Evolutionary conservation across 495 filamentous ascomycete species (phyloP), one percentile per base, ranked within the genome.

Genomic region (Podospora pseudopauciseta): DNA sequence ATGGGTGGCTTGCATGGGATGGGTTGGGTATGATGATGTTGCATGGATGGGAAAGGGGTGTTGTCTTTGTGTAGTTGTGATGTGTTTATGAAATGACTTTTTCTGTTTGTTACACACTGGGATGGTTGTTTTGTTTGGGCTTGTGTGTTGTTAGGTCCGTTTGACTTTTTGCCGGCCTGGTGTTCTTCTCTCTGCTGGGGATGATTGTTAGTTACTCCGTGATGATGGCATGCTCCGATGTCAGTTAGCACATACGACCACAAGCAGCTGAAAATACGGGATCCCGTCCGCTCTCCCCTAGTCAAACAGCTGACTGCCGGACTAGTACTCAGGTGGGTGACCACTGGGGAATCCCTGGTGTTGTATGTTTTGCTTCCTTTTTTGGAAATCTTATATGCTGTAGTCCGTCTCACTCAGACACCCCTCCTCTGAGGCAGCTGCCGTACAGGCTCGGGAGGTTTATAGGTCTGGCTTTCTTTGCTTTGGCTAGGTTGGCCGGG

Each of bases 251-350:
- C 67, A 68, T 68, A 68, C 67, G 67, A 56, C 67, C 67, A 68
- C 60, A 68, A 61, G 58, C 59, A 65, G 61, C 71, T 68, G 81
- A 82, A 68, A 75, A 78, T 69, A 76, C 79, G 80, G 80, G 75
- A 79, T 80, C 79, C 81, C 80, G 80, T 83, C 80, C 79, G 81
- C 78, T 82, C 80, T 79, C 76, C 79, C 79, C 74, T 80, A 78
- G 77, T 76, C 72, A 78, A 79, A 71, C 76, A 64, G 63, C 61
- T 65, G 59, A 68, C 63, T 61, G 67, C 67, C 53, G 53, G 67
- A 68, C 67, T 64, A 68, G 67, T 68, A 68, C 56, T 59, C 56
- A 59, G 56, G 56, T 59, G 56, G 56, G 56, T 59, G 56, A 59
- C 39, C 39, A 49, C 39, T 49, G 39, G 39, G 39, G 39, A 49